Conservation (phyloP, 2,329 filamentous ascomycete genomes). For the Nemania sp. region DNA sequence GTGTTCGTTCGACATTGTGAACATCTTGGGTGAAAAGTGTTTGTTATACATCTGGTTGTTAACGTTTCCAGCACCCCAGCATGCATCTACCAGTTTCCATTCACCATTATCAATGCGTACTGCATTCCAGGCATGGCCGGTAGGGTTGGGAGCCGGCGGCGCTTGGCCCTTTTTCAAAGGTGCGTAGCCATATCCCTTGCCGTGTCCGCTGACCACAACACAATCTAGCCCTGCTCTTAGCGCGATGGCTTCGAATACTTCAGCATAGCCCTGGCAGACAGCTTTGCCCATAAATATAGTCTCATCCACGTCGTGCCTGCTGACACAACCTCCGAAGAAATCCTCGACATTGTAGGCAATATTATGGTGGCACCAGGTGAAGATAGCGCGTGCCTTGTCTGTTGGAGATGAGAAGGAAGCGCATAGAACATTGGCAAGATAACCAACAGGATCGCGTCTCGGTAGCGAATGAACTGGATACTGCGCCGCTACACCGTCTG, state of each 20-base stretch:
- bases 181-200: constrained; percentile 80
- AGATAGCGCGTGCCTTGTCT: constrained; percentile 90
- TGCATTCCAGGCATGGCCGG: constrained; percentile 88
- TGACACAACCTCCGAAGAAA: constrained; percentile 75
- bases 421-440: constrained; percentile 78
- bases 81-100: constrained; percentile 91
- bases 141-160: constrained; percentile 64
- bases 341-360: constrained; percentile 79
- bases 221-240: constrained; percentile 78
- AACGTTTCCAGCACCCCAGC: constrained; percentile 86
- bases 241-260: constrained; percentile 78
- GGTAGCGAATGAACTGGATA: constrained; percentile 76
- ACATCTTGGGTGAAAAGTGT: constrained; percentile 66
- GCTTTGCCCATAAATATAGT: constrained; percentile 78
- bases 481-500: constrained; percentile 76
- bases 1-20: constrained; percentile 69
- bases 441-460: constrained; percentile 64
- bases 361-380: constrained; percentile 95
- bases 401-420: constrained; percentile 77
- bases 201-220: constrained; percentile 74
- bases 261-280: constrained; percentile 91
- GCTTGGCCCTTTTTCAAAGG: constrained; percentile 65
- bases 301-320: constrained; percentile 68
- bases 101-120: constrained; percentile 82
- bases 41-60: constrained; percentile 63